Conservation (phyloP, 2,329 filamentous ascomycete species). For the Tolypocladium nubicola region DNA sequence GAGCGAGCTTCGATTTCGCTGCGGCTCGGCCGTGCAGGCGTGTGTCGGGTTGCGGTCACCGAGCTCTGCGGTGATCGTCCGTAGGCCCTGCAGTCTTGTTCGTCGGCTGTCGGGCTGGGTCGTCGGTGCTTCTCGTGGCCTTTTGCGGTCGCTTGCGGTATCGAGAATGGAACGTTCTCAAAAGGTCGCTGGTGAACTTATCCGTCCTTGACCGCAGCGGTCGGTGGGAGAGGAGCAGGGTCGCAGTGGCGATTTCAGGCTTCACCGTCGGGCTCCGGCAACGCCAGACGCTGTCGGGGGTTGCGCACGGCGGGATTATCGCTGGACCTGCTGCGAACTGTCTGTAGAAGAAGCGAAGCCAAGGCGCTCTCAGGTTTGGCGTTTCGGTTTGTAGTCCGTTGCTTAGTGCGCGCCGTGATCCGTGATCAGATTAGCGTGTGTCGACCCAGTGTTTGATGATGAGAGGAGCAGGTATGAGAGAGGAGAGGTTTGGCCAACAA, state of each 20-base stretch:
- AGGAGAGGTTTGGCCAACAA: neutral
- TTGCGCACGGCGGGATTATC: too few relatives aligned
- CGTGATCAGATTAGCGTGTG: neutral
- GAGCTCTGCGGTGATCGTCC: neutral
- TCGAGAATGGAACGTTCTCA: neutral
- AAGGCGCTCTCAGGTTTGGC: neutral
- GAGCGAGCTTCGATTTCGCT: neutral
- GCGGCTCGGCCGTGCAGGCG: neutral
- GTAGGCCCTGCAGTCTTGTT: neutral
- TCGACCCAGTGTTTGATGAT: too few relatives aligned
- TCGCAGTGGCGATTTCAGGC: too few relatives aligned
- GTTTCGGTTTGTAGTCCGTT: neutral
- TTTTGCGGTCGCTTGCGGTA: neutral
- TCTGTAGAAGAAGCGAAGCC: neutral
- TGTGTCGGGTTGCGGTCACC: neutral
- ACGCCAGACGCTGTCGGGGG: neutral
- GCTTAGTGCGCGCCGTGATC: neutral
- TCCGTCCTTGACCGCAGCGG: neutral
- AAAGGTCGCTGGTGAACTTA: neutral
- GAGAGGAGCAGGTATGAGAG: neutral
- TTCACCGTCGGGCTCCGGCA: neutral
- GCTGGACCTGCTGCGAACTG: neutral
- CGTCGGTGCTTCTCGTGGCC: neutral
- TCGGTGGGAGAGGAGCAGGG: too few relatives aligned
- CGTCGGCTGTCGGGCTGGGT: neutral